Evolutionary conservation across 176 grass and related monocot species (phyloP).

Genomic region (Areca catechu): DNA sequence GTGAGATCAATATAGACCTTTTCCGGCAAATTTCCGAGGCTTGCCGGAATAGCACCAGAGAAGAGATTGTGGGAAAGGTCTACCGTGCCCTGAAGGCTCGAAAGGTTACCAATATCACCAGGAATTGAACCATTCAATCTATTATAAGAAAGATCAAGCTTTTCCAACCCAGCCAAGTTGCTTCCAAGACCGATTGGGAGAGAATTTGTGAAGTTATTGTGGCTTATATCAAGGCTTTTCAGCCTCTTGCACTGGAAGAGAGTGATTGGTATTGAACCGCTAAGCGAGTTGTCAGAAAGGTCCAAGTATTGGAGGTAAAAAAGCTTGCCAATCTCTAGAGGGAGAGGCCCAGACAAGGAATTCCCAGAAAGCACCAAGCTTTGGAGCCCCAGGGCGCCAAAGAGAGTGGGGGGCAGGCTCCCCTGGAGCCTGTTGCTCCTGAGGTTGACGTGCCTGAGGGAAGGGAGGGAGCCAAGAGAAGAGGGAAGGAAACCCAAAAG

Average conservation of each 20-base stretch:
- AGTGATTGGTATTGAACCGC: neutral
- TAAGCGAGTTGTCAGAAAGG: slow-evolving; percentile 10
- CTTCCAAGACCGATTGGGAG: slow-evolving; percentile 1
- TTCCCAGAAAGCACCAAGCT: slow-evolving; percentile 5
- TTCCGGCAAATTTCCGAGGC: slow-evolving; percentile 6
- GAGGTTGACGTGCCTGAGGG: slow-evolving; percentile 86
- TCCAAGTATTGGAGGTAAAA: slow-evolving; percentile 6
- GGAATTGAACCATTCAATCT: slow-evolving; percentile 7
- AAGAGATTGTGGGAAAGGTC: slow-evolving; percentile 14
- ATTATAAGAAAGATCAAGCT: slow-evolving; percentile 6
- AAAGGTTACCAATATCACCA: neutral
- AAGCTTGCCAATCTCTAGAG: neutral
- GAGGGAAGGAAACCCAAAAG: slow-evolving; percentile 43
- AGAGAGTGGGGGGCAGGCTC: slow-evolving; percentile 23
- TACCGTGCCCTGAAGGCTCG: neutral
- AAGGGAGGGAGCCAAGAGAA: slow-evolving; percentile 32
- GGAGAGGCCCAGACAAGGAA: slow-evolving; percentile 10
- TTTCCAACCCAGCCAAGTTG: slow-evolving; percentile 1
- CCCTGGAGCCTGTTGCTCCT: slow-evolving; percentile 55
- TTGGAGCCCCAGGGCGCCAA: slow-evolving; percentile 28
- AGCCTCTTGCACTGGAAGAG: slow-evolving; percentile 1
- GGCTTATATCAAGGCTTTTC: slow-evolving; percentile 5
- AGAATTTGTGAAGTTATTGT: slow-evolving; percentile 3
- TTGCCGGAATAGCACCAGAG: slow-evolving; percentile 1
- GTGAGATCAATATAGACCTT: slow-evolving; percentile 10